Evolutionary conservation across 257 asterid species (phyloP), one percentile per base, ranked within the genome.

Genomic region (Osmanthus fragrans): DNA sequence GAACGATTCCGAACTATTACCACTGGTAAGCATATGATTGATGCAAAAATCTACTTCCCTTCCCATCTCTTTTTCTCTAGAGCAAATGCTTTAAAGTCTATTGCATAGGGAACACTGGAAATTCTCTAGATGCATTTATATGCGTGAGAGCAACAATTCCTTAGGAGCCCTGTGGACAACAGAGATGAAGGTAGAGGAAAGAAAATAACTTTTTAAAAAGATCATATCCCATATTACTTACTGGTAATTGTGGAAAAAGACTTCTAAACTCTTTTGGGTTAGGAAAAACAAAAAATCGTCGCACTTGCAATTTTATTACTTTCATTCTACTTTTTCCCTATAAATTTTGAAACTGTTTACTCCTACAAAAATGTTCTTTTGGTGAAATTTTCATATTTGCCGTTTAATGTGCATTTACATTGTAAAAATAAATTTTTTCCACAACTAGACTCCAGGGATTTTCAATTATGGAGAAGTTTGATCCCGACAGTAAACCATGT

Each of bases 1-100:
- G 96, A 92, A 86, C 88, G 97, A 77, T 90, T 92, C 63, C 84
- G 96, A 45, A 92, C 96, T 70, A 90, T 92, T 81, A 92, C 96
- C 36, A 92, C 95, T 79, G 97, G 96, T 92, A 84, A 68, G 76
- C 27, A 37, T 76, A 73, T 66, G 66, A 56, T 37, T 70, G 42
- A 67, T 69, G 73, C 79, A 5, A 78, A 64, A 45, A 51, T 49
- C 56, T 37, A 27, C 71, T 73, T 30, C 51, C 16, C 23, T 74
- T 71, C 19, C 25, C 71, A 27, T 67, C 51, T 58, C 56, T 15
- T 76, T 7, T 65, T 8, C 1, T 39, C 49, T 42, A 42, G 16
- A 42, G 54, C 54, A 45, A 45, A 45, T 45, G n/a, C n/a, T 45
- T 45, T 45, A 13, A 13, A 45, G 54, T 45, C 15, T 45, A 45